Percentiles rank a stretch among this genome's conserved stretches.
Conservation (phyloP, 306 rosid species). For the Datisca glomerata region DNA sequence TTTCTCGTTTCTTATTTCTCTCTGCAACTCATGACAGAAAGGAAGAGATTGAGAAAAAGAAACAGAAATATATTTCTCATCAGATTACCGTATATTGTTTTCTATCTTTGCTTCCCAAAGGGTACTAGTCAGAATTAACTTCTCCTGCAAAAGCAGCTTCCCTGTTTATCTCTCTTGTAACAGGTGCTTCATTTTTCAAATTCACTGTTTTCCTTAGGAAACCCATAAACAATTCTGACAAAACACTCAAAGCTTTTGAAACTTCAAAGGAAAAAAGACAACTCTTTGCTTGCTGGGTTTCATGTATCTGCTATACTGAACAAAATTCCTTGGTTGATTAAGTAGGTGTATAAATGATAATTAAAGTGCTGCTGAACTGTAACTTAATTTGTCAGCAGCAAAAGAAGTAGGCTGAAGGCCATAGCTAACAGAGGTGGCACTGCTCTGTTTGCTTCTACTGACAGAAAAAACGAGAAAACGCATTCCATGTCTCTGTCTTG, state of each 20-base stretch:
- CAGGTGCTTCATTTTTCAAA: not conserved
- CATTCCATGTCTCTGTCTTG: conserved; percentile 9
- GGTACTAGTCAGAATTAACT: not conserved
- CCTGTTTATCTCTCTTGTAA: not conserved
- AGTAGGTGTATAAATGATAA: too few relatives aligned
- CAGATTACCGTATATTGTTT: not conserved
- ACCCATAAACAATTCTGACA: too few relatives aligned
- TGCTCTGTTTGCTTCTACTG: conserved; percentile 9
- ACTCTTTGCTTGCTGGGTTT: too few relatives aligned
- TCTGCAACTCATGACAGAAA: too few relatives aligned
- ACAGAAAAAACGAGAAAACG: conserved; percentile 11
- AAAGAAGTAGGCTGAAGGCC: not conserved
- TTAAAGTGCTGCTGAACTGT: too few relatives aligned
- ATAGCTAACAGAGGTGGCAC: conserved; percentile 16
- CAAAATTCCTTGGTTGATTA: not conserved
- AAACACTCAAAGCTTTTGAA: too few relatives aligned
- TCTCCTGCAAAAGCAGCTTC: not conserved
- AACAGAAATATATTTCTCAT: not conserved
- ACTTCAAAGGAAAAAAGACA: too few relatives aligned
- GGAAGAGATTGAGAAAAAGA: not conserved
- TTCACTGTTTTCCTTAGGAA: too few relatives aligned
- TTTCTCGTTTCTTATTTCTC: too few relatives aligned
- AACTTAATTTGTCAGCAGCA: not conserved
- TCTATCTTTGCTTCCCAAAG: conserved; percentile 3
- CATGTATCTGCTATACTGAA: not conserved